Base-by-base conservation (phyloP, 2,329 filamentous ascomycete species). In the Diaporthe ampelina region DNA sequence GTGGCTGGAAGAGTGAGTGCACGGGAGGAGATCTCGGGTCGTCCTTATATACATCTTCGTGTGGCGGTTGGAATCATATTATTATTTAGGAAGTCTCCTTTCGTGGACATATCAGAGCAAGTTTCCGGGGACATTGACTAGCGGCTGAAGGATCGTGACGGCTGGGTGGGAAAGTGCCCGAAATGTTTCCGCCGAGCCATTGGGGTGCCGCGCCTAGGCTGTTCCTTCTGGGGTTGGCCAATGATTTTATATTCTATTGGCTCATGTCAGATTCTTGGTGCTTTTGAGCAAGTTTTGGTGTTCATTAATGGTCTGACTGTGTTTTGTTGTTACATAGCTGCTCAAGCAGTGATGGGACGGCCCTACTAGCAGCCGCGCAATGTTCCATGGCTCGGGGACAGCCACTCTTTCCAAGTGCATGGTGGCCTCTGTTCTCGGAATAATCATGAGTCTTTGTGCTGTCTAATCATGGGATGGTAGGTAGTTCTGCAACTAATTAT, bases 131-230 rank as follows among this genome's bases (percentile, higher is more conserved):
- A 40, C 37, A 40, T 40, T 40, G 37, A 13, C 37, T 67, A 32
- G 45, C 4, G 32, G 15, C 63, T 52, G 63, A 52, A 67, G 63
- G 45, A 67, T 67, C 45, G 21, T n/a, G 29, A 19, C 63, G 43
- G 45, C 63, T 26, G 11, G 43, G 21, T 21, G 13, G 19, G 45
- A 52, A 67, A 52, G 63, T 67, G 32, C 29, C 63, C 63, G 63
- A 67, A 67, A 67, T 52, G 63, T 67, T 35, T 67, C 63, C 63
- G 63, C 63, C 45, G 45, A 26, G 63, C 63, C 63, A 52, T 7
- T 52, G 21, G n/a, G n/a, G 21, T 21, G 43, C 45, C 3, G 21
- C 29, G 29, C 29, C 26, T 67, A 19, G 29, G 11, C 6, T 1
- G 10, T 37, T 67, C 45, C 50, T 43, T 37, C 45, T 29, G 63